Evolutionary conservation across 2,329 filamentous ascomycete genomes (phyloP).

Genomic region (Fusarium decemcellulare): DNA sequence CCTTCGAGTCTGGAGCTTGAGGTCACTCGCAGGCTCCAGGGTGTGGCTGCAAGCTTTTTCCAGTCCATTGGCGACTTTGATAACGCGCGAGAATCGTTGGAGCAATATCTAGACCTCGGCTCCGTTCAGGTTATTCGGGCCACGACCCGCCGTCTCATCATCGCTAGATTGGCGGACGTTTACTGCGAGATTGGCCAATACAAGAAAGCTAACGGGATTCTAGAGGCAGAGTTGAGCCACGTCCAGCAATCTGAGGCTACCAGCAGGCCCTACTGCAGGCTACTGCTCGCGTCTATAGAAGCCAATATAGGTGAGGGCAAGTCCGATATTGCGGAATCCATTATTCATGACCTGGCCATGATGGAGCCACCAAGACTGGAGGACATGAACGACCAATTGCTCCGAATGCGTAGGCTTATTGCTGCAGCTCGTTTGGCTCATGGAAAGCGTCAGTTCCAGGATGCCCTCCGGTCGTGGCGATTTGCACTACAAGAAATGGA

Average conservation of each 20-base stretch:
- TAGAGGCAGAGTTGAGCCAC: conserved; percentile 35
- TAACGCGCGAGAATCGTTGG: conserved; percentile 42
- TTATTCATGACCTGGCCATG: conserved; percentile 19
- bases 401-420: conserved; percentile 44
- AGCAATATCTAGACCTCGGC: conserved; percentile 44
- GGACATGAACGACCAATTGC: conserved; percentile 43
- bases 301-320: conserved; percentile 14
- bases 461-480: conserved; percentile 36
- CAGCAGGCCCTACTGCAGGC: conserved; percentile 34
- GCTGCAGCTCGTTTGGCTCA: conserved; percentile 36
- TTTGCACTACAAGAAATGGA: conserved; percentile 19
- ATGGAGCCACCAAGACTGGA: conserved; percentile 30
- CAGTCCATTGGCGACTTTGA: conserved; percentile 46
- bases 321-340: conserved; percentile 17
- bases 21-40: conserved; percentile 46
- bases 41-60: conserved; percentile 43
- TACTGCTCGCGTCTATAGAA: conserved; percentile 38
- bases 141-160: conserved; percentile 43
- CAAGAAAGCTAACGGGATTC: conserved; percentile 30
- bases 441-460: conserved; percentile 9
- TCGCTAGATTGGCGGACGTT: conserved; percentile 43
- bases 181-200: conserved; percentile 45
- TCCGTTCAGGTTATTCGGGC: conserved; percentile 37
- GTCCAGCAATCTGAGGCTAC: conserved; percentile 16
- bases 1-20: conserved; percentile 44